Base-by-base conservation (phyloP, 805 yeast genomes). In the Alloascoidea hylecoeti region DNA sequence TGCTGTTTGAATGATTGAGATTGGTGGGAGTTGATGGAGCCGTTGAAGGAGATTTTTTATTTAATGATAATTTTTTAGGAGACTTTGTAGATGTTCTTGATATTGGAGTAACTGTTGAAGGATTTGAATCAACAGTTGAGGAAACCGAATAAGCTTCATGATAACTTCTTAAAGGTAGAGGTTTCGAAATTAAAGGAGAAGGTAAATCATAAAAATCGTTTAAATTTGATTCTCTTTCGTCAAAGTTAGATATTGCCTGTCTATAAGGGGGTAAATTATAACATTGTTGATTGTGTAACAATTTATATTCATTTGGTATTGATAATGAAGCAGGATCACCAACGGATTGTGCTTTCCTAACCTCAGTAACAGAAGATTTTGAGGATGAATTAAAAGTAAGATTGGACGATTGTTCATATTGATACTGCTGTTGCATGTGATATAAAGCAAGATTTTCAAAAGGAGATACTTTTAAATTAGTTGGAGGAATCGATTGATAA, bases 221-320 rank as follows among this genome's bases (percentile, higher is more conserved):
- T 23, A 23, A 23, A n/a, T n/a, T n/a, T 9, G 30, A 9, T n/a
- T 23, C 30, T 9, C 30, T 9, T n/a, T 23, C 30, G n/a, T 23
- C 30, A 23, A 23, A 9, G 30, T 23, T 23, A n/a, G 30, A 23
- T 9, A 23, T 23, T 9, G 30, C 30, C 30, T 23, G 30, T 23
- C 30, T 9, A 23, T 23, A 23, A 23, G 30, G 30, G n/a, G 30
- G 30, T 23, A 23, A n/a, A n/a, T 23, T 23, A n/a, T 23, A 23
- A 23, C 30, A 9, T n/a, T 23, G 30, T 9, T 9, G 30, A 9
- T 23, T 23, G n/a, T 23, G n/a, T 9, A 23, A 23, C 30, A 23
- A 9, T 23, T 23, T 23, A 9, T 9, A 9, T 23, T 23, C 30
- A 9, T 23, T 9, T 9, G 30, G 30, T n/a, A 23, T n/a, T 9